phyloP scores from a whole-genome alignment of 78 protist genomes.

The Pirum gemmata region DNA sequence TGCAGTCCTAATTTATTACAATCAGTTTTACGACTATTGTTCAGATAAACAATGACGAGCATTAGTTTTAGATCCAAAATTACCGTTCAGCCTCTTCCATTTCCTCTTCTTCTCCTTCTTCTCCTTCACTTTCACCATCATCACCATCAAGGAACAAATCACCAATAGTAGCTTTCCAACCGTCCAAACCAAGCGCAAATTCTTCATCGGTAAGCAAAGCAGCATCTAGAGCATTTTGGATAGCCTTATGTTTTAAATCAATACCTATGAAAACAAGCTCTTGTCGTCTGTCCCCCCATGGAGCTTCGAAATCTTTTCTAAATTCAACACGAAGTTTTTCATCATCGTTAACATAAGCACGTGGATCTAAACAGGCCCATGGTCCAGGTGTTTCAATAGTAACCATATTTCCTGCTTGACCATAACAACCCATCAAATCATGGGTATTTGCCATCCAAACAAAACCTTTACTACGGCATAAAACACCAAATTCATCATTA shows the following conservation, averaged over 20 bases:
- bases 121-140: background rate
- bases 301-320: conserved; percentile 18
- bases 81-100: no score
- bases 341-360: background rate
- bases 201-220: conserved; percentile 73
- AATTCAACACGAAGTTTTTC: background rate
- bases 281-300: conserved; percentile 52
- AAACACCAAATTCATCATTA: background rate
- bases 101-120: conserved; percentile 20
- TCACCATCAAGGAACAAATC: conserved; percentile 4
- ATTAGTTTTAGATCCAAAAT: no score
- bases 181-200: background rate
- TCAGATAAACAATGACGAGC: no score
- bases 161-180: background rate
- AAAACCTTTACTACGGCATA: conserved; percentile 66
- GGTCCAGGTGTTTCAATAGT: conserved; percentile 18
- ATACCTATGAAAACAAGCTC: conserved; percentile 84
- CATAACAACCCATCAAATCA: conserved; percentile 48
- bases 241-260: conserved; percentile 49
- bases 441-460: conserved; percentile 58
- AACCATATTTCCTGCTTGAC: conserved; percentile 52
- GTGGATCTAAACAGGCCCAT: conserved; percentile 26
- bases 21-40: no score
- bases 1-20: no score
- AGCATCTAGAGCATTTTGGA: conserved; percentile 51